A percentile compares a stretch with the other conserved stretches of the same genome.
Evolutionary conservation across 2,329 filamentous ascomycete species (phyloP).

Genomic region (Aspergillus phoenicis): DNA sequence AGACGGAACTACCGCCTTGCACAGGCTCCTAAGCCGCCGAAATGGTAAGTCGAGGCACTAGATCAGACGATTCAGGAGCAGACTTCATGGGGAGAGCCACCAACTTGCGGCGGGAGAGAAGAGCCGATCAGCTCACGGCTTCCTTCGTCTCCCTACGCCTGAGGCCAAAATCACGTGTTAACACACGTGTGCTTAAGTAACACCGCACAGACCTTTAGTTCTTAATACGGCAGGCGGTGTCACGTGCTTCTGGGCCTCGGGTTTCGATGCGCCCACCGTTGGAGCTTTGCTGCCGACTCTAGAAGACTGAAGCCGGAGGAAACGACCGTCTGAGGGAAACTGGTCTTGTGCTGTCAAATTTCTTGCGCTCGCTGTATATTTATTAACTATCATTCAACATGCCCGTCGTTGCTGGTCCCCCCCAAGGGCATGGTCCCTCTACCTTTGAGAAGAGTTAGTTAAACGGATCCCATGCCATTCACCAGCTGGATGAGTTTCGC

Average conservation of each 20-base stretch:
- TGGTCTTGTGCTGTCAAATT: background rate
- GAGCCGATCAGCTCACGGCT: constrained; percentile 24
- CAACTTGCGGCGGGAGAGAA: constrained; percentile 26
- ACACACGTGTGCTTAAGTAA: constrained; percentile 22
- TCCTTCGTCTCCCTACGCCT: constrained; percentile 19
- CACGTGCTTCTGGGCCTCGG: constrained; percentile 16
- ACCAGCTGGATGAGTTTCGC: background rate
- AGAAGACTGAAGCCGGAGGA: background rate
- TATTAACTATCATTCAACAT: constrained; percentile 41
- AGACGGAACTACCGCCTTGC: constrained; percentile 35
- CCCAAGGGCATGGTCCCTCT: constrained; percentile 60
- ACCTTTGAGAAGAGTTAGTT: constrained; percentile 70
- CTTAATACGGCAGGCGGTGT: constrained; percentile 18
- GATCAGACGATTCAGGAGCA: constrained; percentile 27
- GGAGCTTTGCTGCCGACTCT: constrained; percentile 7
- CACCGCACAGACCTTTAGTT: background rate
- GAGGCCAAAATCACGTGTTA: constrained; percentile 23
- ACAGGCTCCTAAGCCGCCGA: constrained; percentile 33
- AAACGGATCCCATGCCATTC: constrained; percentile 3
- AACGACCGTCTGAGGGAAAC: background rate
- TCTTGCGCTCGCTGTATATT: background rate
- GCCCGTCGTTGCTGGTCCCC: constrained; percentile 60
- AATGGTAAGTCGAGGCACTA: constrained; percentile 25
- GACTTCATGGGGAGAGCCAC: constrained; percentile 29
- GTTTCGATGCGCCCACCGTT: constrained; percentile 11